A percentile compares a stretch with the other conserved stretches of the same genome.
Evolutionary conservation across 2,329 filamentous ascomycete genomes (phyloP).

Genomic region (Mycosphaerella sp.): DNA sequence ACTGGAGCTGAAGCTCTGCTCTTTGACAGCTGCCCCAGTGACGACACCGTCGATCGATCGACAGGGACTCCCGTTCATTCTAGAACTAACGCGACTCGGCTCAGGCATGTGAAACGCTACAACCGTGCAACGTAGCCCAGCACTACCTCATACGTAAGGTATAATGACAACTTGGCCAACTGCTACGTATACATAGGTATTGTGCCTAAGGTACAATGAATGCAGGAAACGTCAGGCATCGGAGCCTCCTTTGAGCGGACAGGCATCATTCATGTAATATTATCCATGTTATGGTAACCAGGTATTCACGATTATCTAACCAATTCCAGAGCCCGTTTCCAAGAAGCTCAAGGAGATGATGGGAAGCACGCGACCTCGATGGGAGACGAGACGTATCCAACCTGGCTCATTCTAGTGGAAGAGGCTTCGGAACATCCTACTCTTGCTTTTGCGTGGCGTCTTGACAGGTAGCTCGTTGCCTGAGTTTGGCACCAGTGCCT

Average conservation of each 20-base stretch:
- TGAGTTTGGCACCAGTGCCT: neutral
- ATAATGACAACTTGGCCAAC: neutral
- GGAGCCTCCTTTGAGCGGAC: too few species aligned
- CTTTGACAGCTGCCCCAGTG: conserved; percentile 14
- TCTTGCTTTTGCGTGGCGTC: conserved; percentile 26
- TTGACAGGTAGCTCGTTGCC: conserved; percentile 11
- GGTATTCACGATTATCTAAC: neutral
- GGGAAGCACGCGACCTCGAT: neutral
- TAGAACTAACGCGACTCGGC: conserved; percentile 1
- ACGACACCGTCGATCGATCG: conserved; percentile 5
- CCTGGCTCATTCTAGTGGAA: conserved; percentile 17
- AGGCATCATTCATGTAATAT: too few species aligned
- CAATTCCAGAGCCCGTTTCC: neutral
- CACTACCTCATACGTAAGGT: too few species aligned
- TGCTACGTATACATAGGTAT: too few species aligned
- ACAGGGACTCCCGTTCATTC: conserved; percentile 1
- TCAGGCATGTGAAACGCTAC: neutral
- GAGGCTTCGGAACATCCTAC: conserved; percentile 23
- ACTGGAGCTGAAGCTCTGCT: conserved; percentile 12
- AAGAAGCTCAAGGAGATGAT: neutral
- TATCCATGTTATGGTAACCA: too few species aligned
- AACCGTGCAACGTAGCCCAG: neutral
- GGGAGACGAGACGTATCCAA: conserved; percentile 5
- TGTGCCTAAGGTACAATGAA: too few species aligned
- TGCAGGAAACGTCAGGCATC: too few species aligned